Conservation (phyloP, 352 stramenopile species). For the Globisporangium carolinianum region DNA sequence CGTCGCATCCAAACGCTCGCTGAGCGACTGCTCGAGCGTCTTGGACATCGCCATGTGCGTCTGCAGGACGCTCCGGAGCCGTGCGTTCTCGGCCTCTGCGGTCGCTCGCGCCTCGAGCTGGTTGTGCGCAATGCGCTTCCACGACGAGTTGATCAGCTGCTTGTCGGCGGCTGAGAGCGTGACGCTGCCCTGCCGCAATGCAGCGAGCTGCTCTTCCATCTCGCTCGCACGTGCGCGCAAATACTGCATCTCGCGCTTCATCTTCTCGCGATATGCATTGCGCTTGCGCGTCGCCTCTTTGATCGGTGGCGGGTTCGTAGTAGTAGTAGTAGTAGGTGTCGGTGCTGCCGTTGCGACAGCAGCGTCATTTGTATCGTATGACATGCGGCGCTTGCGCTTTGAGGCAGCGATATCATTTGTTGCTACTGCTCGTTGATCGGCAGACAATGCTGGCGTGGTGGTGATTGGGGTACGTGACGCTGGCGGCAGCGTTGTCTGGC, state of each 20-base stretch:
- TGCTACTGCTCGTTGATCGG: no score
- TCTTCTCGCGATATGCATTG: conserved; percentile 26
- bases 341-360: neutral
- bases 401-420: no score
- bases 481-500: neutral
- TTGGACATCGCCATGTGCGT: conserved; percentile 3
- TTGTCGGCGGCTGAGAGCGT: neutral
- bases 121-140: conserved; percentile 6
- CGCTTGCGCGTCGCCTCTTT: conserved; percentile 11
- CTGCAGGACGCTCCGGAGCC: conserved; percentile 3
- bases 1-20: conserved; percentile 1
- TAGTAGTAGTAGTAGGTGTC: neutral
- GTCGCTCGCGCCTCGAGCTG: conserved; percentile 1
- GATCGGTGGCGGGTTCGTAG: neutral
- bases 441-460: neutral
- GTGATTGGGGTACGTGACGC: neutral
- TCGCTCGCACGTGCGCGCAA: conserved; percentile 21
- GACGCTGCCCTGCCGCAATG: conserved; percentile 12
- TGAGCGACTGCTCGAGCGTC: conserved; percentile 1
- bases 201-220: conserved; percentile 20
- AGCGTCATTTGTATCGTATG: no score
- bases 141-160: conserved; percentile 7
- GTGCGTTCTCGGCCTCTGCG: conserved; percentile 7
- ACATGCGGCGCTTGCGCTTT: no score
- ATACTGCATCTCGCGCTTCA: conserved; percentile 28